Percentiles rank a stretch among this genome's conserved stretches.
phyloP scores from a whole-genome alignment of 805 yeast species.

The Saccharomycopsis sp. region DNA sequence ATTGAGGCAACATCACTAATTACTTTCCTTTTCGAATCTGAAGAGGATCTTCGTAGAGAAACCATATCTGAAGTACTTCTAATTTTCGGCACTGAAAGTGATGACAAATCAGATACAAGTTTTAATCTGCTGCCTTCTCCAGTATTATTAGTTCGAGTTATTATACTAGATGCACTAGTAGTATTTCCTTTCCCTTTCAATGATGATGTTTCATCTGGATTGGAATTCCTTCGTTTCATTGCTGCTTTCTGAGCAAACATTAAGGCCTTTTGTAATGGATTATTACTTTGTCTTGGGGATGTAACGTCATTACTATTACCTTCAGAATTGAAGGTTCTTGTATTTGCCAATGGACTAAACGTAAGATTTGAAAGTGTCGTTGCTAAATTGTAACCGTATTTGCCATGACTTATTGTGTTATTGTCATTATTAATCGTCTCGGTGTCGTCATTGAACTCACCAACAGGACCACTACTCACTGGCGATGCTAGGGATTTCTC shows the following conservation, averaged over 20 bases:
- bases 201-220: conserved; percentile 4
- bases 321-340: conserved; percentile 14
- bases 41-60: conserved; percentile 5
- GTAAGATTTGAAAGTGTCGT: conserved; percentile 17
- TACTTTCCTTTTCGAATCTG: conserved; percentile 13
- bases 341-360: conserved; percentile 17
- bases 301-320: not conserved
- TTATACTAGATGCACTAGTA: conserved; percentile 4
- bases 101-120: conserved; percentile 9
- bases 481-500: conserved; percentile 9
- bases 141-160: conserved; percentile 1
- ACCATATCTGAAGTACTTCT: not conserved
- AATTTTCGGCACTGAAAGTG: conserved; percentile 9
- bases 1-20: conserved; percentile 2
- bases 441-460: not conserved
- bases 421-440: not conserved
- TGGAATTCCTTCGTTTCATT: conserved; percentile 7
- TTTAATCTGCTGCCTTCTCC: conserved; percentile 3
- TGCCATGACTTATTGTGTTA: conserved; percentile 2
- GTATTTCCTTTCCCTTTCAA: not conserved
- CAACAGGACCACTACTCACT: conserved; percentile 1
- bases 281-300: conserved; percentile 9
- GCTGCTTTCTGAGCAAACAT: conserved; percentile 13
- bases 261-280: conserved; percentile 11
- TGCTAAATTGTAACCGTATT: not conserved